Evolutionary conservation across 148 eudicot genomes (phyloP).

Genomic region (Persicaria maculosa): DNA sequence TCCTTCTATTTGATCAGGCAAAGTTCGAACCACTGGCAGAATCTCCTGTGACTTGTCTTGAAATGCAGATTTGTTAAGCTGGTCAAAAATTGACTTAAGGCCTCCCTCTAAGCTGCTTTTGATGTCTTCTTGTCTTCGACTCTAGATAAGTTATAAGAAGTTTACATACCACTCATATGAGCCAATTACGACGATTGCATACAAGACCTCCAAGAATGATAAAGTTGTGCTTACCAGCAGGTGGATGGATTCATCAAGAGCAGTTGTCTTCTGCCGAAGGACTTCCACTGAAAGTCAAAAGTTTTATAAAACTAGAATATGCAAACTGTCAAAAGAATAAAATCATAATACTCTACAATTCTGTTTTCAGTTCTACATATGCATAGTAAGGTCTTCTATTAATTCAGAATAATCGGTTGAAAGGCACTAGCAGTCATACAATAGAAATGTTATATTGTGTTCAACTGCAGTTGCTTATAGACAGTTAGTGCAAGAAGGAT

Average conservation of each 20-base stretch:
- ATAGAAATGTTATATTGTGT: neutral
- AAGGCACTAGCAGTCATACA: neutral
- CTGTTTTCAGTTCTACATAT: neutral
- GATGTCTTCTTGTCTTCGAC: conserved; percentile 70
- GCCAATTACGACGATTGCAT: neutral
- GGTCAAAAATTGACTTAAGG: conserved; percentile 47
- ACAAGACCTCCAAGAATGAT: conserved; percentile 11
- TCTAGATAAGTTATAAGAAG: conserved; percentile 26
- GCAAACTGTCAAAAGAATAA: neutral
- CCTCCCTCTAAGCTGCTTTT: conserved; percentile 39
- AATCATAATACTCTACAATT: neutral
- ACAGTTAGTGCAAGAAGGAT: neutral
- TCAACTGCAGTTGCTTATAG: neutral
- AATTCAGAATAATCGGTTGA: neutral
- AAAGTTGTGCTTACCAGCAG: conserved; percentile 40
- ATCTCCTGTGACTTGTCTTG: conserved; percentile 48
- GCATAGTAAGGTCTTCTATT: neutral
- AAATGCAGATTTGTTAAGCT: conserved; percentile 31
- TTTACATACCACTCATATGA: neutral
- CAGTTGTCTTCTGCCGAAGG: conserved; percentile 62
- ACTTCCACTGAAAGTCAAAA: conserved; percentile 51
- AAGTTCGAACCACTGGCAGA: conserved; percentile 31
- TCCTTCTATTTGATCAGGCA: conserved; percentile 47
- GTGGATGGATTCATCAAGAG: conserved; percentile 58
- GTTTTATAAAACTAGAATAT: neutral